Base-by-base conservation (phyloP, 2,329 filamentous ascomycete genomes). In the Dendryphion nanum region DNA sequence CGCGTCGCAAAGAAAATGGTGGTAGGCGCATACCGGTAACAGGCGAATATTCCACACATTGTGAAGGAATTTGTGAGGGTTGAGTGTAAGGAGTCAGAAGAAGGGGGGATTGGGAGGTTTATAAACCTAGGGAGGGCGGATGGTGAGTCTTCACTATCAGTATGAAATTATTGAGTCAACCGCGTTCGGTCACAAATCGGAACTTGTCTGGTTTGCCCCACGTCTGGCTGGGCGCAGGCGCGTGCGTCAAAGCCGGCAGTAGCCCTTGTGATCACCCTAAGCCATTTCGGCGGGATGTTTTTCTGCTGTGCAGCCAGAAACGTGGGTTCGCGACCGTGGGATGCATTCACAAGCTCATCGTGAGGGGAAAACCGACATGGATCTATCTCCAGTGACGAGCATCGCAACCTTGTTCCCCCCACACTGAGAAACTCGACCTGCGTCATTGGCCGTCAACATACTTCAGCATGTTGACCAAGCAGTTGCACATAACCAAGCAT, bases 31-130 rank as follows among this genome's bases (percentile, higher is more conserved):
- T 66, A 95, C 89, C 80, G 77, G 72, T 96, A 88, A 73, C 90
- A 96, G 60, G 89, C 90, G 71, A 96, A 96, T 64, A 96, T 95
- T 71, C 89, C 89, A 84, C 89, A 95, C n/a, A n/a, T n/a, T n/a
- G n/a, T n/a, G n/a, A n/a, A n/a, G n/a, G n/a, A n/a, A n/a, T n/a
- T n/a, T n/a, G n/a, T n/a, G n/a, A n/a, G n/a, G n/a, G n/a, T n/a
- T n/a, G n/a, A n/a, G n/a, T n/a, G n/a, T n/a, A n/a, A n/a, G n/a
- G n/a, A n/a, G n/a, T n/a, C n/a, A n/a, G n/a, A n/a, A n/a, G n/a
- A n/a, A n/a, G n/a, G n/a, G n/a, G n/a, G n/a, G n/a, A n/a, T n/a
- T n/a, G n/a, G n/a, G n/a, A n/a, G n/a, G n/a, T n/a, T n/a, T n/a
- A n/a, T n/a, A n/a, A 95, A 95, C 59, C 68, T 85, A 76, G 63